Percentiles rank a stretch among this genome's conserved stretches.
Conservation (phyloP, 768 basidiomycete species). For the Trametes coccinea region DNA sequence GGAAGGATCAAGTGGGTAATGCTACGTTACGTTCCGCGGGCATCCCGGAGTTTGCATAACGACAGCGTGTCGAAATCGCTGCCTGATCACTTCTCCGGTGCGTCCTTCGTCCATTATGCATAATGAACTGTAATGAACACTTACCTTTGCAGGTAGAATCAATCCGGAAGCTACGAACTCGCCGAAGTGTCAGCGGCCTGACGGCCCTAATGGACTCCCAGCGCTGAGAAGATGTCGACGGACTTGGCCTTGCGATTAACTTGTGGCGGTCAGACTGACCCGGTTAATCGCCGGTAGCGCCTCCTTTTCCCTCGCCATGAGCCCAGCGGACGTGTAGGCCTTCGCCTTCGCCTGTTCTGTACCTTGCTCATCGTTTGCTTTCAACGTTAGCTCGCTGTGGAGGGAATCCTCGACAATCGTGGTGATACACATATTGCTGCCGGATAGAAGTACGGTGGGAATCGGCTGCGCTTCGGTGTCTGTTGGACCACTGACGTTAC, state of each 20-base stretch:
- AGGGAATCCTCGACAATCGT: background rate
- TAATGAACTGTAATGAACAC: slow-evolving; percentile 17
- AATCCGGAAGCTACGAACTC: background rate
- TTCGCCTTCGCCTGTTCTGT: slow-evolving; percentile 13
- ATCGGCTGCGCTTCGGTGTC: background rate
- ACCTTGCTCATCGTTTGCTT: slow-evolving; percentile 17
- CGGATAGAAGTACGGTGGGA: background rate
- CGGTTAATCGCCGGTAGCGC: slow-evolving; percentile 20
- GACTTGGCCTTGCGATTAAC: slow-evolving; percentile 8
- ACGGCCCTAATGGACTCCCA: slow-evolving; percentile 14
- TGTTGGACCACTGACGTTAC: slow-evolving; percentile 3
- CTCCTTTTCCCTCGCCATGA: slow-evolving; percentile 6
- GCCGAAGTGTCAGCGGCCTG: slow-evolving; percentile 5
- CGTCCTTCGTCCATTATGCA: slow-evolving; percentile 18
- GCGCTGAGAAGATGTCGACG: slow-evolving; percentile 13
- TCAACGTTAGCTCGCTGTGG: background rate
- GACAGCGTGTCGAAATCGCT: slow-evolving; percentile 3
- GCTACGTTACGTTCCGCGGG: background rate
- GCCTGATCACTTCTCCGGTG: slow-evolving; percentile 10
- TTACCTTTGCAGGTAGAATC: slow-evolving; percentile 1
- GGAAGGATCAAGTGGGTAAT: background rate
- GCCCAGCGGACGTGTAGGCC: background rate
- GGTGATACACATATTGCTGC: background rate
- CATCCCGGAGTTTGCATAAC: slow-evolving; percentile 11
- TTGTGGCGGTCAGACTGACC: slow-evolving; percentile 7